Base-by-base conservation (phyloP, 2,329 filamentous ascomycete genomes). In the Neoascochyta sp. region DNA sequence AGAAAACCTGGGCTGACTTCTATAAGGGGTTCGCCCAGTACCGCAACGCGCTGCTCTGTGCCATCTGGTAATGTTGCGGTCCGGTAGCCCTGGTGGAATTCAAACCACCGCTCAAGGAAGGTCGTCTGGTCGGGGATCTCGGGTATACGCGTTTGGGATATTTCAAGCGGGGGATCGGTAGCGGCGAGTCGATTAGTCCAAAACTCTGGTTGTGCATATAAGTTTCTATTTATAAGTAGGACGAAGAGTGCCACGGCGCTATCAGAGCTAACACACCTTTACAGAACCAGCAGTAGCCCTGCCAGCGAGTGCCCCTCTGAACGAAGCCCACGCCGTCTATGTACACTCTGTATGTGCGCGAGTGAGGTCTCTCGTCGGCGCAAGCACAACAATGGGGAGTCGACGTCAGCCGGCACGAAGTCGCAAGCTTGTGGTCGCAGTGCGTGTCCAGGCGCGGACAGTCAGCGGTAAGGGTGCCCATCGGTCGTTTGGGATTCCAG, bases 221-320 rank as follows among this genome's bases (percentile, higher is more conserved):
- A 24, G n/a, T 24, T 12, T 32, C 15, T n/a, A 16, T 16, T 23
- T 20, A 3, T 5, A n/a, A 4, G 3, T n/a, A n/a, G n/a, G n/a
- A n/a, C n/a, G n/a, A n/a, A n/a, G n/a, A n/a, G n/a, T n/a, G n/a
- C n/a, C n/a, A n/a, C n/a, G n/a, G n/a, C n/a, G n/a, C n/a, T n/a
- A n/a, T n/a, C n/a, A 17, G 4, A 32, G 20, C 24, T 24, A 29
- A 26, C 22, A 9, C 41, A 62, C 64, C 61, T 51, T 68, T 68
- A 39, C 70, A 73, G 41, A 66, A 70, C 68, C 68, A 72, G 41
- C 70, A 73, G 36, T 73, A 73, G 32, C 65, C 54, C 42, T 73
- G 66, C 68, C 69, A 72, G 21, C 70, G 44, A 4, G 63, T 69
- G 3, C 69, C 70, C 14, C 68, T 55, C 19, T 64, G 59, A 5